Evolutionary conservation across 345 rosid species (phyloP).

Genomic region (Eucalyptus albens): DNA sequence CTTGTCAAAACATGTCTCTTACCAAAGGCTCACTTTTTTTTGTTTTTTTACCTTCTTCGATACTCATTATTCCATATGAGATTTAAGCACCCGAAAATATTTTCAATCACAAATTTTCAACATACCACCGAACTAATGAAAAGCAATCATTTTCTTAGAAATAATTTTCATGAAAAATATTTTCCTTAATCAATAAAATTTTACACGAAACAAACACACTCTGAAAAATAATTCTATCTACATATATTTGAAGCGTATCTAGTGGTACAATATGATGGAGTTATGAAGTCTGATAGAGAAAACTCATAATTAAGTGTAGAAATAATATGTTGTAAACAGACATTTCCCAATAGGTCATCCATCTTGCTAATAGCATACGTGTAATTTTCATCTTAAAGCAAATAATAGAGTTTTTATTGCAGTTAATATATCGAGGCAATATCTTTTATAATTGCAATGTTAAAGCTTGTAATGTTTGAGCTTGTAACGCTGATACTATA

Average conservation of each 20-base stretch:
- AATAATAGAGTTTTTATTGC: too few species aligned
- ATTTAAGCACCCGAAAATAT: not conserved
- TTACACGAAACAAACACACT: not conserved
- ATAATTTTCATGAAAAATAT: not conserved
- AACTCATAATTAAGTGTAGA: too few species aligned
- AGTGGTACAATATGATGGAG: not conserved
- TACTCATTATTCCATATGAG: not conserved
- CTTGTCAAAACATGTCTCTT: too few species aligned
- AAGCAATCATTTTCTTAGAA: not conserved
- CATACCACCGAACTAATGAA: not conserved
- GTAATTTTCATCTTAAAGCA: too few species aligned
- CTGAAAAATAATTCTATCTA: not conserved
- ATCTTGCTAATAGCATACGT: too few species aligned
- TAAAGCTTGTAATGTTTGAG: too few species aligned
- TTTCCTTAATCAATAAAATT: not conserved
- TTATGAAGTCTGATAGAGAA: accelerated
- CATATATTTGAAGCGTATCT: not conserved
- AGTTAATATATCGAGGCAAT: too few species aligned
- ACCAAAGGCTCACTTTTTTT: too few species aligned
- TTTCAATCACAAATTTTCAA: not conserved
- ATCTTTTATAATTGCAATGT: too few species aligned
- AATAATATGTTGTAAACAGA: accelerated
- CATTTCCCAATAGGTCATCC: accelerated
- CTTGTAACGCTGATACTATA: too few species aligned
- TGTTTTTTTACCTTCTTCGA: not conserved